Evolutionary conservation across 129 eudicot genomes (phyloP).

Genomic region (Pittosporum tobira): DNA sequence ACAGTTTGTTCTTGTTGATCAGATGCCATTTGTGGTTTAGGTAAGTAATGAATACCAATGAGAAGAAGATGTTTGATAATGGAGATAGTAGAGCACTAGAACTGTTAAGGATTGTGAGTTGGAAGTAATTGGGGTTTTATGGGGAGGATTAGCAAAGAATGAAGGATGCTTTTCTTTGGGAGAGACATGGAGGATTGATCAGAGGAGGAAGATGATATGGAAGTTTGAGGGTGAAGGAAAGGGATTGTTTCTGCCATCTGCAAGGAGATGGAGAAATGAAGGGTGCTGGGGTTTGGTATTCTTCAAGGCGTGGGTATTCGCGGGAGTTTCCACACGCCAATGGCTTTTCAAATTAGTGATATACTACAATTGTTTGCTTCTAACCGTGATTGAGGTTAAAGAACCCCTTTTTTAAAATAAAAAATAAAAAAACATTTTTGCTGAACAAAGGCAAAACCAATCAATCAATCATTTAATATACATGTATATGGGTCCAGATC

Average conservation of each 20-base stretch:
- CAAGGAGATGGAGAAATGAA: conserved; percentile 17
- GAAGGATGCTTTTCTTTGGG: conserved; percentile 56
- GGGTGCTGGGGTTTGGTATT: conserved; percentile 46
- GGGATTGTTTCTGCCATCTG: conserved; percentile 40
- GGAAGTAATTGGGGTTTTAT: conserved; percentile 12
- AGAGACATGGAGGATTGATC: conserved; percentile 18
- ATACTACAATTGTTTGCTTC: background rate
- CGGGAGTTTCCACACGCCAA: conserved; percentile 34
- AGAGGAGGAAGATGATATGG: conserved; percentile 18
- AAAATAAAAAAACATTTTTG: too few relatives aligned
- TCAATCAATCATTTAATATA: too few relatives aligned
- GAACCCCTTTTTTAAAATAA: too few relatives aligned
- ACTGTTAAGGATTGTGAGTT: conserved; percentile 18
- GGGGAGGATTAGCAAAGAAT: background rate
- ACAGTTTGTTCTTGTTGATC: conserved; percentile 25
- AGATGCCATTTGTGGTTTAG: conserved; percentile 25
- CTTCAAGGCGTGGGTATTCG: conserved; percentile 45
- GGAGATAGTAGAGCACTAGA: background rate
- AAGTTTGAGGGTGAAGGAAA: conserved; percentile 40
- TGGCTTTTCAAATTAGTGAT: conserved; percentile 22
- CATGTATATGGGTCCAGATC: too few relatives aligned
- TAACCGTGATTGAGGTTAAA: background rate
- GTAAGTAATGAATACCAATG: background rate
- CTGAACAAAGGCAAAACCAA: too few relatives aligned
- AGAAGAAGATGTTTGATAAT: conserved; percentile 2